phyloP scores from a whole-genome alignment of 352 stramenopile genomes.

The Globisporangium sylvaticum region DNA sequence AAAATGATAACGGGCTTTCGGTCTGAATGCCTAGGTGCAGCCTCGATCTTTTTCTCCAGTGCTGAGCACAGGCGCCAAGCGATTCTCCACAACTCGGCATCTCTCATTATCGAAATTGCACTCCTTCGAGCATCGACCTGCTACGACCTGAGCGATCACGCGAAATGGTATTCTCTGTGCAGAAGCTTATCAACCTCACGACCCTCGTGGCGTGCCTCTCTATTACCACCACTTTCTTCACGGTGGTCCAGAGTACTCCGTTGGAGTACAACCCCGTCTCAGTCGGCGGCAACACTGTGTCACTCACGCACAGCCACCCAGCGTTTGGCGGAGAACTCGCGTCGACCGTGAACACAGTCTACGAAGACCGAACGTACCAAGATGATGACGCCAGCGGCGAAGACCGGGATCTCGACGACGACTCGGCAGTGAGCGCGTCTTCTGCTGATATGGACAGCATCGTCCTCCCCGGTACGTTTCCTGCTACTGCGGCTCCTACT shows the following conservation, averaged over 20 bases:
- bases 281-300: conserved; percentile 17
- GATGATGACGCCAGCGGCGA: conserved; percentile 4
- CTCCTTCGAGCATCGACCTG: background rate
- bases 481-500: background rate
- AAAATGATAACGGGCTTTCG: conserved; percentile 1
- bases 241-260: conserved; percentile 11
- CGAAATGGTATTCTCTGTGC: conserved; percentile 9
- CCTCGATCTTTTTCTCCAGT: background rate
- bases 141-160: too few species aligned
- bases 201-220: conserved; percentile 12
- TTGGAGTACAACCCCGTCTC: conserved; percentile 29
- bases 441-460: background rate
- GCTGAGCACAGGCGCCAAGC: background rate
- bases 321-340: conserved; percentile 25
- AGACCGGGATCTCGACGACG: conserved; percentile 6
- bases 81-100: background rate
- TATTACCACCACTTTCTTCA: background rate
- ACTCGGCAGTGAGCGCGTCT: background rate
- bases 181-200: conserved; percentile 9
- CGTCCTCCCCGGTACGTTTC: background rate
- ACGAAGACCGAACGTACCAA: conserved; percentile 23
- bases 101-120: background rate
- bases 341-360: conserved; percentile 15
- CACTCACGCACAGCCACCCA: conserved; percentile 33
- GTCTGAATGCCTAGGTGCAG: background rate